Conservation (phyloP, 1,284 basidiomycete species). For the Somion occarium region DNA sequence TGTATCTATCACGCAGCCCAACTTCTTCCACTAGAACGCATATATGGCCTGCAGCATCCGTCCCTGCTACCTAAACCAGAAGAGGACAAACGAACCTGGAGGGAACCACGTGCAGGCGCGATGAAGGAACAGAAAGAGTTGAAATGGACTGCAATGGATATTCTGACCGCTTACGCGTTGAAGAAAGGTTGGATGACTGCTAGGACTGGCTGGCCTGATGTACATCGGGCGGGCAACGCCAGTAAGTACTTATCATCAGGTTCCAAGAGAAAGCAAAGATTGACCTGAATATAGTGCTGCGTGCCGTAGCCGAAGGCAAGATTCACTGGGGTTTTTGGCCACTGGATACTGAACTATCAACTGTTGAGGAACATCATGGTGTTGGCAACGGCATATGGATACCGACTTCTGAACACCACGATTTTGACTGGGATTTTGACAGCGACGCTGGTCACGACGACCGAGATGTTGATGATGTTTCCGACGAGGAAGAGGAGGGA, state of each 20-base stretch:
- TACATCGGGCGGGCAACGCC: conserved; percentile 83
- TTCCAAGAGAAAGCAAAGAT: neutral
- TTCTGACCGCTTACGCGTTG: conserved; percentile 74
- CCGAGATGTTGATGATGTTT: conserved; percentile 23
- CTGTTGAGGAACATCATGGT: conserved; percentile 19
- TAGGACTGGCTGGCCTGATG: conserved; percentile 83
- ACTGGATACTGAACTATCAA: conserved; percentile 36
- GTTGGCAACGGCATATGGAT: conserved; percentile 57
- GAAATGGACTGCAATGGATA: conserved; percentile 76
- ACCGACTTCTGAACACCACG: conserved; percentile 21
- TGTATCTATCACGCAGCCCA: conserved; percentile 69
- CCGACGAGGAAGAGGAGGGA: conserved; percentile 18
- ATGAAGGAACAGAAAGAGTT: conserved; percentile 12
- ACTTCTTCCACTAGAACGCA: conserved; percentile 73
- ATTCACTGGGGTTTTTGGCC: conserved; percentile 87
- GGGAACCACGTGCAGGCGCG: conserved; percentile 39
- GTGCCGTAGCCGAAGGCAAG: conserved; percentile 72
- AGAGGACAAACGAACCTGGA: conserved; percentile 71
- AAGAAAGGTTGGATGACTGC: conserved; percentile 84
- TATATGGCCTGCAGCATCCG: conserved; percentile 60
- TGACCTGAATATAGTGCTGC: conserved; percentile 53
- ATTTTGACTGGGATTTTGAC: conserved; percentile 28
- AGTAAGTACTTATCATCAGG: conserved; percentile 47
- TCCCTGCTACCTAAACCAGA: conserved; percentile 27
- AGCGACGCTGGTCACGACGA: conserved; percentile 28